Evolutionary conservation across 2,329 filamentous ascomycete species (phyloP), one percentile per base, ranked within the genome.

Genomic region (Trichoderma polysporum): DNA sequence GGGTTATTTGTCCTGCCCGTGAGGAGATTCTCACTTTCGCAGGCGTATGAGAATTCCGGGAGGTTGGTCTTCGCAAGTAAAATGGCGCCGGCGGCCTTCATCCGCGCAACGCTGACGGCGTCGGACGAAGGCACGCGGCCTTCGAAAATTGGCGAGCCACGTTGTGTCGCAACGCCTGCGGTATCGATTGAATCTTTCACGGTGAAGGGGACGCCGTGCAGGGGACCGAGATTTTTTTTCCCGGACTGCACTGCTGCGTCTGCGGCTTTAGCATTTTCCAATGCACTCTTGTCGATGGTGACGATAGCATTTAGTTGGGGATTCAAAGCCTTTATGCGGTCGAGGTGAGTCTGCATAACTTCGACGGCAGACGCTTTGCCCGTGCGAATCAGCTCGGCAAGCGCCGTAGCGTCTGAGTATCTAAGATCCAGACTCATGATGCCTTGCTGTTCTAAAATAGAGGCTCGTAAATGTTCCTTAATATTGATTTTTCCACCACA

Each of bases 291-390:
- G 29, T 54, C 31, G n/a, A 54, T 0, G 50, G 50, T 54, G 27
- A 54, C 50, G 50, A 54, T 54, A 54, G 50, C 50, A 54, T 54
- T 54, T 17, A 54, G 27, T 19, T 54, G 50, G 50, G 50, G 27
- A 17, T 54, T 54, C 50, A 54, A 27, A 54, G 50, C 33, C 4
- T 35, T 54, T 35, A 54, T 54, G 50, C 50, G 50, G 50, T 54
- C 50, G 50, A 54, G 50, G 29, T 54, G 50, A 54, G 50, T 15
- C 50, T 54, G 50, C 50, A 54, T 54, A 54, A 54, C 50, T 54
- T 54, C 27, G 1, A 54, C 50, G 17, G 50, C 50, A 54, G 50
- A 54, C 50, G 33, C 50, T 33, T 54, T 54, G 50, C 50, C 50
- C 50, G 50, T 54, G 50, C 50, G 50, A 54, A 54, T 54, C 29